Evolutionary conservation across 345 rosid genomes (phyloP).

Genomic region (Cardamine resedifolia): DNA sequence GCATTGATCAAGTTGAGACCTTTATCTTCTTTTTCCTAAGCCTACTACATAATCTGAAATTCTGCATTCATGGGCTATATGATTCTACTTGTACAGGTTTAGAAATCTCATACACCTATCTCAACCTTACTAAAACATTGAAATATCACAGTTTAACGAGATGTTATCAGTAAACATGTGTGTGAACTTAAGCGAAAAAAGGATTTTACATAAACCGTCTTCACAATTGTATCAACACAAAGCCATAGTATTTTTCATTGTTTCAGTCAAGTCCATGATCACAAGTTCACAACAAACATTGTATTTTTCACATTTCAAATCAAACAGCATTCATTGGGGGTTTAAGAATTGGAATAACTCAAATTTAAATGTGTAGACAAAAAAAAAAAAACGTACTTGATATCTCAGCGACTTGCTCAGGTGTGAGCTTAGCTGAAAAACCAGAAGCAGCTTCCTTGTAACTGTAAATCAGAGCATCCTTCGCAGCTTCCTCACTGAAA

Average conservation of each 20-base stretch:
- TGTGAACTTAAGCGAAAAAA: neutral
- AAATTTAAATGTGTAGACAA: neutral
- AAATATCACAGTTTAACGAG: neutral
- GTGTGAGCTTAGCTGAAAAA: slow-evolving; percentile 87
- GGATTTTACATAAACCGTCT: neutral
- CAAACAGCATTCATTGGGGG: neutral
- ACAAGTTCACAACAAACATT: neutral
- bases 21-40: neutral
- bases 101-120: neutral
- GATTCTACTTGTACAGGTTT: neutral
- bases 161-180: neutral
- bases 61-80: neutral
- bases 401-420: slow-evolving; percentile 65
- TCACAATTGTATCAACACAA: neutral
- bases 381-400: slow-evolving; percentile 45
- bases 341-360: too few relatives aligned
- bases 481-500: slow-evolving; percentile 76
- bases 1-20: neutral
- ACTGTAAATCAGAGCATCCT: slow-evolving; percentile 68
- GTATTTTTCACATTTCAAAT: neutral
- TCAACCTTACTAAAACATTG: neutral
- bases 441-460: slow-evolving; percentile 85
- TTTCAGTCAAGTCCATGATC: neutral
- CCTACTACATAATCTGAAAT: neutral
- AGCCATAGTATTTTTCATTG: neutral